Base-by-base conservation (phyloP, 495 filamentous ascomycete genomes). In the Annulohypoxylon bovei region DNA sequence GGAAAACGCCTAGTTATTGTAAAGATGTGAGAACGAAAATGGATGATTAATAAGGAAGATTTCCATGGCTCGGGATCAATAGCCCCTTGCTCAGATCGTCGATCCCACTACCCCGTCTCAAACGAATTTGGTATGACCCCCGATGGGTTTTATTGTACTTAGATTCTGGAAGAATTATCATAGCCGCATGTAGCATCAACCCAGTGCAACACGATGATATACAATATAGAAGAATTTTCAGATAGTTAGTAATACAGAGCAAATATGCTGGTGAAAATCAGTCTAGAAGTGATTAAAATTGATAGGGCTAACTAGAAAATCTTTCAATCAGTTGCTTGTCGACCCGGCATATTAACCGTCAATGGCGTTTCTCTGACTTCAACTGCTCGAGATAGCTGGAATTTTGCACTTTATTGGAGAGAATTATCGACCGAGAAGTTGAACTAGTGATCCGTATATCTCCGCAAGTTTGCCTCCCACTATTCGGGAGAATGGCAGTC, bases 61-160 rank as follows among this genome's bases (percentile, higher is more conserved):
- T 72, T 57, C 65, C 70, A 72, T 72, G 70, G 70, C 61, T 72
- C 65, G 65, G 70, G 70, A 72, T 44, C 70, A 72, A 68, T 72
- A 40, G 35, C 47, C 70, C 70, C 70, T 61, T 68, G 70, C 70
- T 59, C 40, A 72, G 70, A 72, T 72, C 70, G 70, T 68, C 70
- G 70, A 72, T 72, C 70, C 62, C 61, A 60, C 55, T 65, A 68
- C 70, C 65, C 65, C 70, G 61, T 68, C 70, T 63, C 53, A 59
- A 64, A 64, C 69, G 47, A 61, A 72, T 72, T 6, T 54, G 70
- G 70, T 65, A 72, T 65, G 35, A 65, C n/a, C 65, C 40, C 70
- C 70, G 70, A 65, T 61, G 42, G 49, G 40, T 23, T 72, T 72
- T 61, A 62, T 65, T 65, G 49, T 63, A 57, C 61, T 72, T 68